phyloP scores from a whole-genome alignment of 1,284 basidiomycete species.

The Golubevia sp. region DNA sequence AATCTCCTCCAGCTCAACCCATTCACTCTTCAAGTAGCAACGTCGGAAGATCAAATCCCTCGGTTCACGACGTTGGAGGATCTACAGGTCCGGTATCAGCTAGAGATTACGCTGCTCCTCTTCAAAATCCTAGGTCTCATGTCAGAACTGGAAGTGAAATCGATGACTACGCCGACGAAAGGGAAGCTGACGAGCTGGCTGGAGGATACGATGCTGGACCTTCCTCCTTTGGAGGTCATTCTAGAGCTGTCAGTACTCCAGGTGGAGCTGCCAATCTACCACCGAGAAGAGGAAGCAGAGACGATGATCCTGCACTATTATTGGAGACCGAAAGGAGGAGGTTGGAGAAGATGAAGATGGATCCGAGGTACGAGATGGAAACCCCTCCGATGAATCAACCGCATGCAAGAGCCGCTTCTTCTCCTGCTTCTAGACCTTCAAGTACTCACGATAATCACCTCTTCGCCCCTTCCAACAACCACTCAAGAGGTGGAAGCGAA shows the following conservation, averaged over 20 bases:
- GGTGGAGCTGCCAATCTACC: background rate
- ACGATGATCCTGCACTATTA: background rate
- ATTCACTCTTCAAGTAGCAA: constrained; percentile 22
- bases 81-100: constrained; percentile 4
- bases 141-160: constrained; percentile 12
- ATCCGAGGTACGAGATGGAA: background rate
- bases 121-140: background rate
- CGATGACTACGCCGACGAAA: constrained; percentile 18
- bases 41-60: constrained; percentile 3
- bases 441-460: background rate
- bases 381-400: background rate
- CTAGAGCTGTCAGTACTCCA: background rate
- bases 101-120: constrained; percentile 5
- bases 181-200: background rate
- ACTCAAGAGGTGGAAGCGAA: background rate
- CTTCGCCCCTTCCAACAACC: background rate
- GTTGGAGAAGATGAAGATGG: constrained; percentile 28
- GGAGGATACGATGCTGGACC: background rate
- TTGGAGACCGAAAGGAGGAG: constrained; percentile 29
- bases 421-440: background rate
- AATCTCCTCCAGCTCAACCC: constrained; percentile 7
- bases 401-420: background rate
- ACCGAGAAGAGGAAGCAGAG: background rate
- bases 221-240: background rate
- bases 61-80: constrained; percentile 8